Evolutionary conservation across 257 asterid genomes (phyloP), one percentile per base, ranked within the genome.

Genomic region (Perilla frutescens): DNA sequence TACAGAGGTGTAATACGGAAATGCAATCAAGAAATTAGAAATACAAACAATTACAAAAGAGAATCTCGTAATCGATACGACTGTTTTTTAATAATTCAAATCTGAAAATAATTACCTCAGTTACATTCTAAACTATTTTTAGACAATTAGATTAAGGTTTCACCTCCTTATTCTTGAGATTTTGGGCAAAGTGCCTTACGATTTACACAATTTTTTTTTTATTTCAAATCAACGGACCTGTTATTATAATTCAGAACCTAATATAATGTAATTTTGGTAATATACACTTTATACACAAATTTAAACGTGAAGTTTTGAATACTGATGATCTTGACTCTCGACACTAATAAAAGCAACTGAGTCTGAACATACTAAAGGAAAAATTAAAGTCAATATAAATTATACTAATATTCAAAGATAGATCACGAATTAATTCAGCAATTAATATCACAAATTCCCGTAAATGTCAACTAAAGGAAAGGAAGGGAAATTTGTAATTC

Each of bases 391-490:
- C 55, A 63, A 15, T 41, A 43, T 4, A 62, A 62, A 43, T 12
- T 45, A 29, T 26, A 26, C 5, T 26, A 5, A 45, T 61, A 60
- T 39, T 41, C 39, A 7, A 3, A 48, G 15, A 47, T 48, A 49
- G 58, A 53, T 62, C 45, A 5, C 34, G 48, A 73, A 67, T 34
- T 47, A 67, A 53, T 61, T 44, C 50, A 56, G 68, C 49, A 55
- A 74, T 74, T 68, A 73, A 13, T 62, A 44, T 58, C 69, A 4
- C 64, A 32, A 63, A 68, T 3, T 68, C 45, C 49, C 68, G 37
- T 36, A 47, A 62, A 53, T 32, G 75, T 66, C 78, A 77, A 77
- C 70, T 29, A 4, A n/a, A 47, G 15, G n/a, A 40, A 29, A 13
- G 10, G 51, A 13, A n/a, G n/a, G n/a, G n/a, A n/a, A n/a, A 36